Percentiles rank a stretch among this genome's conserved stretches.
Evolutionary conservation across 352 stramenopile species (phyloP).

Genomic region (Globisporangium sylvaticum): DNA sequence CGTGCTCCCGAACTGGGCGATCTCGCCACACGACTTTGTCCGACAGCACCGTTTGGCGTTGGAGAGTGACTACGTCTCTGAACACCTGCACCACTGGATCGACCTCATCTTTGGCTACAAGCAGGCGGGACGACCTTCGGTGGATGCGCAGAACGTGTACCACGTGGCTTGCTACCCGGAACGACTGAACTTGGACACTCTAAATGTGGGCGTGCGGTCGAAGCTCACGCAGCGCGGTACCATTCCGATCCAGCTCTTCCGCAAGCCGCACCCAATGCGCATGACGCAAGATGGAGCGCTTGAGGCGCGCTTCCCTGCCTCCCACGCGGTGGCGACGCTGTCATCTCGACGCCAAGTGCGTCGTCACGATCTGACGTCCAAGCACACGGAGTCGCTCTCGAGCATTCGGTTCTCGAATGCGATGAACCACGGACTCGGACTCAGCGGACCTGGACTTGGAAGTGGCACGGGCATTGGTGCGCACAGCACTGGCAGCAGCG

Average conservation of each 20-base stretch:
- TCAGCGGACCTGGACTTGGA: conserved; percentile 47
- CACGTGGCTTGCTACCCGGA: conserved; percentile 81
- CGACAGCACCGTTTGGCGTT: conserved; percentile 93
- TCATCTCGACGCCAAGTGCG: conserved; percentile 79
- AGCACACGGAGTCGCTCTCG: conserved; percentile 60
- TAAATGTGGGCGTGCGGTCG: conserved; percentile 52
- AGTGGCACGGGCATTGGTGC: conserved; percentile 74
- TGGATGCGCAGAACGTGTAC: conserved; percentile 93
- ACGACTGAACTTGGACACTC: conserved; percentile 56
- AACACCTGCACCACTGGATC: conserved; percentile 97
- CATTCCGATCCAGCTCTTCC: conserved; percentile 74
- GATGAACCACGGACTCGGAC: conserved; percentile 52
- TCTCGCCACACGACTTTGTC: conserved; percentile 95
- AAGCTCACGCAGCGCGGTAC: conserved; percentile 74
- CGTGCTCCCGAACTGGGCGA: conserved; percentile 94
- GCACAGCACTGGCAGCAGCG: conserved; percentile 48
- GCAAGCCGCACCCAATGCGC: conserved; percentile 59
- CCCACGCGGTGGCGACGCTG: conserved; percentile 64
- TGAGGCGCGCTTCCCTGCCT: conserved; percentile 65
- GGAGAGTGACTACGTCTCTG: conserved; percentile 98
- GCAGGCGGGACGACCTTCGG: conserved; percentile 86
- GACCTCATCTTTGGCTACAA: conserved; percentile 99
- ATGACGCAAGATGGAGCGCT: conserved; percentile 79
- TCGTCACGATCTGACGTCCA: conserved; percentile 72
- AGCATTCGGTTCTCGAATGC: conserved; percentile 80